Evolutionary conservation across 768 basidiomycete species (phyloP), one percentile per base, ranked within the genome.

Genomic region (Collybiopsis luxurians): DNA sequence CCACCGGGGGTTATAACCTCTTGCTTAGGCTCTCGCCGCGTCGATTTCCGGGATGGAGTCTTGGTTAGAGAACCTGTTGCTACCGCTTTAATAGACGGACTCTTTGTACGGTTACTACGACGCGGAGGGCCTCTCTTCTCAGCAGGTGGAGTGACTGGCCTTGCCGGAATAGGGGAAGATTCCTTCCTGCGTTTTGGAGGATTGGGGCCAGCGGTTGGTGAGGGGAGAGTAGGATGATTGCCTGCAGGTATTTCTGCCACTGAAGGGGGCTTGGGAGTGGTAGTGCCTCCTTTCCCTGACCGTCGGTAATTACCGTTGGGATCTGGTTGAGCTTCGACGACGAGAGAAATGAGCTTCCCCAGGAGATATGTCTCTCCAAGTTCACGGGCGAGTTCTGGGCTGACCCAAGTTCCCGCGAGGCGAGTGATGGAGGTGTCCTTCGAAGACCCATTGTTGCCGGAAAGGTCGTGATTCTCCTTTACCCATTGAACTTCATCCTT

Each of bases 381-480:
- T 60, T 79, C 76, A 40, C 82, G 68, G 0, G 95, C 95, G 9
- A 86, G 68, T 5, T 79, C 66, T 28, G 86, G 77, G 55, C 79
- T 78, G 59, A 92, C 85, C 95, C 95, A 98, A 28, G 86, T 89
- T 13, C 95, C 95, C 2, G 95, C 95, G 55, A 98, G 85, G 60
- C 93, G 82, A 53, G 89, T 83, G 65, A 84, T 78, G 48, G 68
- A 62, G 7, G 78, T 71, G 28, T 86, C 85, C 56, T 81, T 81
- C 2, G 79, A 73, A 11, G 86, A 81, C 55, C 89, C 83, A 68
- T 96, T 96, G 65, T 90, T 89, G 21, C 88, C 87, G 2, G 79
- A 59, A 55, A 87, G 80, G 67, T 96, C 91, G 71, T 81, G 90
- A 63, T 74, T 81, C 19, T 86, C 84, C 66, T 88, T 90, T 58